phyloP scores from a whole-genome alignment of 805 yeast genomes.

The Hanseniaspora lindneri region DNA sequence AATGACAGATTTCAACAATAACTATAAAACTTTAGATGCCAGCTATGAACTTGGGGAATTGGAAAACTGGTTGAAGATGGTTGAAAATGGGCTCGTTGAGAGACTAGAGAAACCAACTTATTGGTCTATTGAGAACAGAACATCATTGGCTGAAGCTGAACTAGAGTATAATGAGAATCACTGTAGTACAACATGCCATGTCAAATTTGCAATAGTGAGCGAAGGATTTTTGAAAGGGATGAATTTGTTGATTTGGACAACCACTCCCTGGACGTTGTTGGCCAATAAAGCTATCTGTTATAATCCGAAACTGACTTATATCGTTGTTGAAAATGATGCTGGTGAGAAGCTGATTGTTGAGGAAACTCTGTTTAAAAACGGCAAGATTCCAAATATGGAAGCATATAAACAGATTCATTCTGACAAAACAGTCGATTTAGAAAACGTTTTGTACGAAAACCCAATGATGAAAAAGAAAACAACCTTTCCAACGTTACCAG shows the following conservation, averaged over 20 bases:
- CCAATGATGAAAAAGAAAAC: slow-evolving; percentile 32
- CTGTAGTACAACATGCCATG: slow-evolving; percentile 53
- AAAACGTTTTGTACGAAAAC: slow-evolving; percentile 40
- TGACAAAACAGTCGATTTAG: slow-evolving; percentile 23
- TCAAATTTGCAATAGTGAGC: slow-evolving; percentile 47
- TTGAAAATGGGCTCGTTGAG: slow-evolving; percentile 54
- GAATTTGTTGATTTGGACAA: slow-evolving; percentile 73
- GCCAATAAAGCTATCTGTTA: slow-evolving; percentile 76
- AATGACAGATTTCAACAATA: slow-evolving; percentile 67
- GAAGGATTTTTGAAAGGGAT: slow-evolving; percentile 15
- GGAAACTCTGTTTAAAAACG: slow-evolving; percentile 33
- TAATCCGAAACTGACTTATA: slow-evolving; percentile 47
- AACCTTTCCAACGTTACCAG: slow-evolving; percentile 54
- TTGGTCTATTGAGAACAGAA: slow-evolving; percentile 90
- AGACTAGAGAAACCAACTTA: slow-evolving; percentile 90
- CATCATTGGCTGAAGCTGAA: slow-evolving; percentile 95
- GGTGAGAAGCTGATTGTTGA: slow-evolving; percentile 48
- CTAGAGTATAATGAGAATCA: slow-evolving; percentile 72
- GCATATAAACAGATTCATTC: background rate
- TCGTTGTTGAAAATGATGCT: slow-evolving; percentile 31
- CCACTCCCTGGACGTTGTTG: slow-evolving; percentile 95
- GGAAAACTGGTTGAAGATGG: slow-evolving; percentile 51
- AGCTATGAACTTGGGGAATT: slow-evolving; percentile 68
- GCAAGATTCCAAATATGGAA: slow-evolving; percentile 28
- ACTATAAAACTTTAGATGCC: slow-evolving; percentile 62